Percentiles rank a stretch among this genome's conserved stretches.
Evolutionary conservation across 148 eudicot genomes (phyloP).

Genomic region (Arbutus unedo): DNA sequence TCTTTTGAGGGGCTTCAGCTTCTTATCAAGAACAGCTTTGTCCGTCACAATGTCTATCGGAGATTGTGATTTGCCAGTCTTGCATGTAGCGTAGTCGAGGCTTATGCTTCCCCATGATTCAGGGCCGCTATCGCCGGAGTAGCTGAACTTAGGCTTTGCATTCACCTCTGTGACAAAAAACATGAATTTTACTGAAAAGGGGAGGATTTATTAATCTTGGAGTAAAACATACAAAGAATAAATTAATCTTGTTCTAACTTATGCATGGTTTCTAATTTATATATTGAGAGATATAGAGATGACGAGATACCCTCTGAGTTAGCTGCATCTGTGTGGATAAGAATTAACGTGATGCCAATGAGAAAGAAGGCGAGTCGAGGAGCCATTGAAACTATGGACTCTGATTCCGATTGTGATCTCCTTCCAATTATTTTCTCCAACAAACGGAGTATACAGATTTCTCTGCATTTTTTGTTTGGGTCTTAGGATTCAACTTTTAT

Average conservation of each 20-base stretch:
- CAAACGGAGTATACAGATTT: background rate
- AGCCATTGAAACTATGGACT: constrained; percentile 3
- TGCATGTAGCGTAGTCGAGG: constrained; percentile 35
- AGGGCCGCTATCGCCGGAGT: constrained; percentile 34
- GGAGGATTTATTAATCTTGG: background rate
- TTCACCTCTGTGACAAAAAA: background rate
- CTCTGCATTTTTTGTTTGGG: background rate
- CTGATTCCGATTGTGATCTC: no score
- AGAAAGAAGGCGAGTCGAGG: constrained; percentile 7
- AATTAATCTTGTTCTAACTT: no score
- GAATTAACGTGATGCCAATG: background rate
- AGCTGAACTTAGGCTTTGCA: constrained; percentile 1
- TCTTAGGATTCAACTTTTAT: background rate
- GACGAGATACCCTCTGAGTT: background rate
- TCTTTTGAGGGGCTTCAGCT: constrained; percentile 41
- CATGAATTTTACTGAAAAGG: background rate
- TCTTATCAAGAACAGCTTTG: constrained; percentile 25
- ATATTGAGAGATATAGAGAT: background rate
- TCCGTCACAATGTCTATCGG: constrained; percentile 55
- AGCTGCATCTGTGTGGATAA: background rate
- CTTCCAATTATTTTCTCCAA: background rate
- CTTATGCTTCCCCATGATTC: constrained; percentile 43
- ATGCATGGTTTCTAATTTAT: no score
- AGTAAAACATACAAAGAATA: no score
- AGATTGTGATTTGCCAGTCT: constrained; percentile 63